Evolutionary conservation across 148 eudicot species (phyloP), one percentile per base, ranked within the genome.

Genomic region (Persicaria maculosa): DNA sequence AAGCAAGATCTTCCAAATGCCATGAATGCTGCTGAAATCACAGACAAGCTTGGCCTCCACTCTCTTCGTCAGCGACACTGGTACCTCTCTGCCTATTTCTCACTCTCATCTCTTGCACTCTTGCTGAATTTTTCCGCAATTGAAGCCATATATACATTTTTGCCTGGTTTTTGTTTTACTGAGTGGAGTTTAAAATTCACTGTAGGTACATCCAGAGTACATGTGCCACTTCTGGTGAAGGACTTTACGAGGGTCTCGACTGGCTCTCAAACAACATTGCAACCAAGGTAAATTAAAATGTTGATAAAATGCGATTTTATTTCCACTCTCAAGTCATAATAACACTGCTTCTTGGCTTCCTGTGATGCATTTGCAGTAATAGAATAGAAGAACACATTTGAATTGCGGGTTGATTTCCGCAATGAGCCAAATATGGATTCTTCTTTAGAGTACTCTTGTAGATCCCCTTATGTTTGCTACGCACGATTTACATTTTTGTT

Each of bases 1-100:
- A 90, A 90, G 74, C 91, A 90, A 84, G 94, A 88, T 90, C 94
- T 90, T 76, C 94, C 94, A 50, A 88, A 90, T 76, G 93, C 93
- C 62, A 89, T 89, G 92, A 88, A 86, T 80, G 92, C 92, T 75
- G 92, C 92, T 50, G 93, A 89, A 73, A 90, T 90, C 72, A 90
- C 94, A 68, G 91, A 87, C 79, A 90, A 90, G 82, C 91, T 90
- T 76, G 91, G 91, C 62, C 94, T 90, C 77, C 94, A 90, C 74
- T 90, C 91, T 68, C 88, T 87, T 75, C 91, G 89, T 47, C 91
- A 90, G 58, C 88, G 91, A 73, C 94, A 90, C 80, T 90, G 94
- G 91, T 90, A 77, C 67, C 46, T 40, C 40, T 52, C 47, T 55
- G 19, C n/a, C 71, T n/a, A 44, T 52, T 52, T 52, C n/a, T 52